phyloP scores from a whole-genome alignment of 163 green algal species.

The Coccomyxa subellipsoidea region DNA sequence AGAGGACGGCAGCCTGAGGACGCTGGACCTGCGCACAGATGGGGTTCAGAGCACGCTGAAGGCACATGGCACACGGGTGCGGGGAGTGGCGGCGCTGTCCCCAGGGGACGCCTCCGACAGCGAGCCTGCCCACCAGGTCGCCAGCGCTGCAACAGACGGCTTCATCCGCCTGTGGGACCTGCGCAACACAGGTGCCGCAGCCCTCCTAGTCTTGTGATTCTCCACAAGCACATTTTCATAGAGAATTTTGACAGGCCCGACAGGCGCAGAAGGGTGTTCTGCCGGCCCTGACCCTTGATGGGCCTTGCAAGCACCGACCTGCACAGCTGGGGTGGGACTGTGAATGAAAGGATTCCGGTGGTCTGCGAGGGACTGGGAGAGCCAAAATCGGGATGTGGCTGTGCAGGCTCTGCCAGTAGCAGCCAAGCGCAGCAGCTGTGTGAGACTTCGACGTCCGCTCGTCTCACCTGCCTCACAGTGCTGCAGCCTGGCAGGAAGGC shows the following conservation, averaged over 20 bases:
- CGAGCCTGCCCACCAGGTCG: slow-evolving; percentile 20
- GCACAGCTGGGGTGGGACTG: too few species aligned
- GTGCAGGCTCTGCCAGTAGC: not conserved
- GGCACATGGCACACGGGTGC: not conserved
- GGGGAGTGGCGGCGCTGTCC: not conserved
- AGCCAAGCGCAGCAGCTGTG: slow-evolving; percentile 1
- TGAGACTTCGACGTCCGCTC: not conserved
- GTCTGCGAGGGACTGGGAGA: too few species aligned
- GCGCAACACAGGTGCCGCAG: slow-evolving; percentile 2
- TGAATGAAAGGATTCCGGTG: too few species aligned
- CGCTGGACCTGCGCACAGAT: slow-evolving; percentile 32
- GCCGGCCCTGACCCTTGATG: too few species aligned
- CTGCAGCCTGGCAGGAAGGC: not conserved
- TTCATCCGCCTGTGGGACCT: slow-evolving; percentile 59
- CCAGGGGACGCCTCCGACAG: not conserved
- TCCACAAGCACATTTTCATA: too few species aligned
- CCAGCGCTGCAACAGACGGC: slow-evolving; percentile 56
- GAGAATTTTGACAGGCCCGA: too few species aligned
- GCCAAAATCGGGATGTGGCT: not conserved
- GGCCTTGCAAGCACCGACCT: too few species aligned
- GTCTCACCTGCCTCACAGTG: slow-evolving; percentile 8
- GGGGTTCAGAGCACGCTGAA: not conserved
- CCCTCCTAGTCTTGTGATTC: too few species aligned
- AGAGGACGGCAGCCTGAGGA: slow-evolving; percentile 53
- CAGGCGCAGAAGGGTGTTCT: too few species aligned